A percentile compares a stretch with the other conserved stretches of the same genome.
Evolutionary conservation across 768 basidiomycete species (phyloP).

Genomic region (Hypholoma sublateritium): DNA sequence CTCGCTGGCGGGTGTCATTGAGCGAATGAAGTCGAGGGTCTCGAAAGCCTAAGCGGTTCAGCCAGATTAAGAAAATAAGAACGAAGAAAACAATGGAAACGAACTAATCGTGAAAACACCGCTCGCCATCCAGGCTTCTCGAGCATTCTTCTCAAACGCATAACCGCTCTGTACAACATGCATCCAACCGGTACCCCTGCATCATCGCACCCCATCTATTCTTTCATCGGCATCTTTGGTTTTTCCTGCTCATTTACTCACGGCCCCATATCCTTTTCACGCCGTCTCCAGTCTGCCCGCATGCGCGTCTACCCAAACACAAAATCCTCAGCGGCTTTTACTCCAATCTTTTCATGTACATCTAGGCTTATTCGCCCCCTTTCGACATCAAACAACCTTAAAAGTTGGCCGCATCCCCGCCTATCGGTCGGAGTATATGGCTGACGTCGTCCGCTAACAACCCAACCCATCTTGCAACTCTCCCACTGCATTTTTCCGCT

Average conservation of each 20-base stretch:
- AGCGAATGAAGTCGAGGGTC: slow-evolving; percentile 11
- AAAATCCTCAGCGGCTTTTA: slow-evolving; percentile 1
- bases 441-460: neutral
- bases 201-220: neutral
- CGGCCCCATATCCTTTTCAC: slow-evolving; percentile 18
- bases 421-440: neutral
- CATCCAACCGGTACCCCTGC: neutral
- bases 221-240: slow-evolving; percentile 4
- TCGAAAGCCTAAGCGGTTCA: neutral
- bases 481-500: neutral
- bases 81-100: slow-evolving; percentile 1
- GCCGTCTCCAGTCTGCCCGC: slow-evolving; percentile 6
- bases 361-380: neutral
- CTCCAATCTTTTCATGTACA: neutral
- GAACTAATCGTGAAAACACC: neutral
- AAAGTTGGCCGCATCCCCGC: neutral
- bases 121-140: neutral
- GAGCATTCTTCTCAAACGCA: neutral
- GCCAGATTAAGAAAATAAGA: too few relatives aligned
- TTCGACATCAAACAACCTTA: neutral
- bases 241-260: slow-evolving; percentile 1
- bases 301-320: neutral
- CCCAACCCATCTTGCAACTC: neutral
- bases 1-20: slow-evolving; percentile 27
- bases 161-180: slow-evolving; percentile 12